A percentile compares a stretch with the other conserved stretches of the same genome.
phyloP scores from a whole-genome alignment of 2,329 filamentous ascomycete species.

The Hymenotorrendiella dingleyae region DNA sequence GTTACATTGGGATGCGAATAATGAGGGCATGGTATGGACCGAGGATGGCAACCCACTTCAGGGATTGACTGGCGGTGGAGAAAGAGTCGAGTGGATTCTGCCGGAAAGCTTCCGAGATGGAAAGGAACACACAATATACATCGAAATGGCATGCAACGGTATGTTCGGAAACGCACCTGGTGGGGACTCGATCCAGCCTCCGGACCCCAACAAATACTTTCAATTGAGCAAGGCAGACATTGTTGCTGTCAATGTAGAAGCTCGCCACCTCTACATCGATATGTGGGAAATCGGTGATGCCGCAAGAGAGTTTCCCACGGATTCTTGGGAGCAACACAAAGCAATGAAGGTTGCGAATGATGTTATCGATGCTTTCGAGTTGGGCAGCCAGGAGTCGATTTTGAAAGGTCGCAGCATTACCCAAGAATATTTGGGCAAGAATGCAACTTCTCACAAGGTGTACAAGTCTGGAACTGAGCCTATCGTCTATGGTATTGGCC shows the following conservation, averaged over 20 bases:
- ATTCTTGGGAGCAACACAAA: conserved; percentile 84
- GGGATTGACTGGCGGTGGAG: conserved; percentile 83
- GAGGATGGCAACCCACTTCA: conserved; percentile 86
- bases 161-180: conserved; percentile 94
- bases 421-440: conserved; percentile 71
- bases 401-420: conserved; percentile 77
- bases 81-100: conserved; percentile 86
- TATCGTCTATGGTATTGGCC: conserved; percentile 82
- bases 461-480: conserved; percentile 71
- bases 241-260: conserved; percentile 80
- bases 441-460: conserved; percentile 76
- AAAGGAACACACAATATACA: conserved; percentile 82
- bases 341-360: conserved; percentile 77
- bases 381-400: conserved; percentile 72
- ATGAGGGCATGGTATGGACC: conserved; percentile 91
- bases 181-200: conserved; percentile 83
- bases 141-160: conserved; percentile 97
- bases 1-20: conserved; percentile 92
- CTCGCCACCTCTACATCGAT: conserved; percentile 78
- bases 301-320: conserved; percentile 79
- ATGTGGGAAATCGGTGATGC: conserved; percentile 96
- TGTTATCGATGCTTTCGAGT: conserved; percentile 86
- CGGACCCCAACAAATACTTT: conserved; percentile 78
- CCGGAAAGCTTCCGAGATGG: conserved; percentile 77
- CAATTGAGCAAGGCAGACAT: conserved; percentile 74